Percentiles rank a stretch among this genome's conserved stretches.
Evolutionary conservation across 495 filamentous ascomycete genomes (phyloP).

Genomic region (Aspergillus cristatus): DNA sequence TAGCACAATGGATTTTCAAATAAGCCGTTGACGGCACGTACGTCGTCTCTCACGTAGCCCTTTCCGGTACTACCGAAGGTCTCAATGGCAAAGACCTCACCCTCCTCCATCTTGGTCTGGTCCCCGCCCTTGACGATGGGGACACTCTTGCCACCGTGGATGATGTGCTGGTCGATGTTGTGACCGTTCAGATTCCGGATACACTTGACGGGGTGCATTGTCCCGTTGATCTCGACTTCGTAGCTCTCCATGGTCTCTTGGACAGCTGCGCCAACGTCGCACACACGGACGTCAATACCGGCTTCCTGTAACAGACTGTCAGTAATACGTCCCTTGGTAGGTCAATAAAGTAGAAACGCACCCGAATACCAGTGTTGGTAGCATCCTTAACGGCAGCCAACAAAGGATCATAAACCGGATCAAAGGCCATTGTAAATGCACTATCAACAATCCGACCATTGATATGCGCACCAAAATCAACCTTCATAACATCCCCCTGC

Average conservation of each 20-base stretch:
- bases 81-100: slow-evolving; percentile 87
- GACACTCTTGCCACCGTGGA: slow-evolving; percentile 83
- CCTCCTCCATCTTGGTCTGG: slow-evolving; percentile 88
- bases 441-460: slow-evolving; percentile 89
- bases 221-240: slow-evolving; percentile 69
- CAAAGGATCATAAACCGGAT: slow-evolving; percentile 76
- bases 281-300: slow-evolving; percentile 71
- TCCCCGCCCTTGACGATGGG: slow-evolving; percentile 79
- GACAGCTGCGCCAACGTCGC: slow-evolving; percentile 66
- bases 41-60: slow-evolving; percentile 73
- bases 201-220: slow-evolving; percentile 70
- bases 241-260: slow-evolving; percentile 89
- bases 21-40: slow-evolving; percentile 25
- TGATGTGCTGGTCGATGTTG: slow-evolving; percentile 75
- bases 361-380: slow-evolving; percentile 75
- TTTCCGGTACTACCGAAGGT: slow-evolving; percentile 91
- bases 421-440: slow-evolving; percentile 84
- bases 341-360: slow-evolving; percentile 9
- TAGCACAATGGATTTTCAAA: slow-evolving; percentile 6
- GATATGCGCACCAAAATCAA: slow-evolving; percentile 87
- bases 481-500: slow-evolving; percentile 82
- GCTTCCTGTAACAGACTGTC: slow-evolving; percentile 62
- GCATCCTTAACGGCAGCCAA: slow-evolving; percentile 75
- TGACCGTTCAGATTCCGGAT: slow-evolving; percentile 88
- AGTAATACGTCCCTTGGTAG: neutral